phyloP scores from a whole-genome alignment of 805 yeast genomes.

The Dipodascopsis tothii region DNA sequence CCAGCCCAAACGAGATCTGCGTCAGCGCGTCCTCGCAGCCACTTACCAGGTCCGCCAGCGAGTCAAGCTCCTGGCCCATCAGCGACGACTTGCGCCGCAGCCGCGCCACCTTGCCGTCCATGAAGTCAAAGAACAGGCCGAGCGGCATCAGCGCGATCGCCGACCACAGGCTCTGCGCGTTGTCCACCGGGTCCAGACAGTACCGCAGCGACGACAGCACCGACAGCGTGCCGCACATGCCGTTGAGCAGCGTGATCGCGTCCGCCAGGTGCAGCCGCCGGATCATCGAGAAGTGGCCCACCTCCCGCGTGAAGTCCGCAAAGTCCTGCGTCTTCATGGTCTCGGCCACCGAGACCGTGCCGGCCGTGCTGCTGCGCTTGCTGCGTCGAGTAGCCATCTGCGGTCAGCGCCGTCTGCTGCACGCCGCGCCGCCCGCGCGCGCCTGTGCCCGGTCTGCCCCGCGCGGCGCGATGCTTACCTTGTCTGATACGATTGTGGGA shows the following conservation, averaged over 20 bases:
- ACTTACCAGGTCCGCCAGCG: slow-evolving; percentile 78
- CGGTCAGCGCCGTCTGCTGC: too few relatives aligned
- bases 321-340: too few relatives aligned
- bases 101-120: slow-evolving; percentile 95
- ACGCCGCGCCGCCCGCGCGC: too few relatives aligned
- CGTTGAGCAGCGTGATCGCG: slow-evolving; percentile 87
- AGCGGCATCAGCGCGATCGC: slow-evolving; percentile 85
- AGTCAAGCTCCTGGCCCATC: slow-evolving; percentile 96
- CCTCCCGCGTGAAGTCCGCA: slow-evolving; percentile 36
- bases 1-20: slow-evolving; percentile 71
- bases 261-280: slow-evolving; percentile 78
- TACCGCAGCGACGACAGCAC: slow-evolving; percentile 79
- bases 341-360: too few relatives aligned
- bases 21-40: neutral
- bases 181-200: slow-evolving; percentile 57
- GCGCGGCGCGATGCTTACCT: too few relatives aligned
- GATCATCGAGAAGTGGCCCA: slow-evolving; percentile 46
- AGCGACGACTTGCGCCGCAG: slow-evolving; percentile 83
- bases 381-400: too few relatives aligned
- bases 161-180: slow-evolving; percentile 53
- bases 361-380: too few relatives aligned
- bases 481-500: neutral
- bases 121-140: slow-evolving; percentile 91
- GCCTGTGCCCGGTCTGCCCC: too few relatives aligned
- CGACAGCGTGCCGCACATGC: slow-evolving; percentile 73